Evolutionary conservation across 1,139 yeast species (phyloP), one percentile per base, ranked within the genome.

Genomic region (Eremothecium sinecaudum): DNA sequence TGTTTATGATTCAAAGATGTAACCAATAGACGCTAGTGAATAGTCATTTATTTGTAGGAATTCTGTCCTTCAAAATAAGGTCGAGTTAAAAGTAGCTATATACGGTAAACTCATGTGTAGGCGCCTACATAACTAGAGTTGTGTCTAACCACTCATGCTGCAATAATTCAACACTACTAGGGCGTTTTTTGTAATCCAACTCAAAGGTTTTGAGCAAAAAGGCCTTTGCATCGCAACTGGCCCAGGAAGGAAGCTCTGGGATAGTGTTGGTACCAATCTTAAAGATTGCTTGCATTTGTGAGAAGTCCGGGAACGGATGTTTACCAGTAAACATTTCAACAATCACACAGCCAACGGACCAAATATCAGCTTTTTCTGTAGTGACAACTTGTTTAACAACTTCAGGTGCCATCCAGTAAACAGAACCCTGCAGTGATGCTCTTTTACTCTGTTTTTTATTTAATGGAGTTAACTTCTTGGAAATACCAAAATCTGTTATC

Each of bases 391-490:
- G 95, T 50, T 83, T 82, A 10, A 86, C 95, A 10, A 87, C 95
- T 55, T 87, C 97, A 0, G 97, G 97, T 0, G 96, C 95, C 97
- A 87, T 87, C 97, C 97, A 87, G 52, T 79, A 87, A 0, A 86
- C 94, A 5, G 94, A 82, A 0, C 97, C 97, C 60, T 86, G 96
- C 31, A 87, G 58, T 0, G 95, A 83, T 0, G 86, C 90, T 31
- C 95, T 68, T 46, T 82, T 76, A 26, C 50, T 47, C 28, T 47
- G 50, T 12, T 39, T 34, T 21, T 44, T 44, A 33, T 50, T 49
- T 24, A 56, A 33, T 5, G 64, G 61, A 0, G 64, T 51, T 4
- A 62, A 68, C 50, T 81, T 80, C 48, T 84, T 82, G 23, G 94
- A 81, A 25, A 90, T 87, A 32, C 97, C 96, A 58, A 87, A 87